These are phyloP conservation scores for Aurifilum marmelostoma DNA, from an alignment of 2,329 filamentous ascomycete genomes.

Conservation along the genomic window DNA sequence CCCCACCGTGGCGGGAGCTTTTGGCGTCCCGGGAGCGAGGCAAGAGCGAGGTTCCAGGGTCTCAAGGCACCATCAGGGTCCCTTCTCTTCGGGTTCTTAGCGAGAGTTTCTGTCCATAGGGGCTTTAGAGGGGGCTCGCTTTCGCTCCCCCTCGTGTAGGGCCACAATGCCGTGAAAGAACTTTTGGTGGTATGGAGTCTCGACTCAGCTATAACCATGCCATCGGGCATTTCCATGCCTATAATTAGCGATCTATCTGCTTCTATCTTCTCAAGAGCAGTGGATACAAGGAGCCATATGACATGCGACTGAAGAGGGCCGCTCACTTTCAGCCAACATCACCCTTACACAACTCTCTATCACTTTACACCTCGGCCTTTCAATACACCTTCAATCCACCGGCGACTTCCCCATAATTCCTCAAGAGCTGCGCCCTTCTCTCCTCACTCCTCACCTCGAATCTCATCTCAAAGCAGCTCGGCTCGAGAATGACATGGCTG, in stretches of 20 bases:
- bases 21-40: neutral
- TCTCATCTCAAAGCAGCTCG: constrained; percentile 49
- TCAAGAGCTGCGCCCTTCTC: constrained; percentile 43
- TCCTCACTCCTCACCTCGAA: constrained; percentile 47
- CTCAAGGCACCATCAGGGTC: no score
- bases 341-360: no score
- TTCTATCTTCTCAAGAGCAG: neutral
- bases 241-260: neutral
- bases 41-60: neutral
- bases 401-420: constrained; percentile 41
- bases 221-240: neutral
- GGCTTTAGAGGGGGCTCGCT: neutral
- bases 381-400: constrained; percentile 36
- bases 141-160: neutral
- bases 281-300: neutral
- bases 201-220: neutral
- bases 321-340: no score
- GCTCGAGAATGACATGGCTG: constrained; percentile 57
- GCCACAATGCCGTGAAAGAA: constrained; percentile 1
- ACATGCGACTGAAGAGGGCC: neutral
- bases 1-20: constrained; percentile 9
- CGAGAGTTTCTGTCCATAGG: neutral
- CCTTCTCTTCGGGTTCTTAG: neutral
- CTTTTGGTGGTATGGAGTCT: neutral
- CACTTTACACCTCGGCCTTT: neutral